Conservation (phyloP, 2,329 filamentous ascomycete genomes). For the Didymella keratinophila region DNA sequence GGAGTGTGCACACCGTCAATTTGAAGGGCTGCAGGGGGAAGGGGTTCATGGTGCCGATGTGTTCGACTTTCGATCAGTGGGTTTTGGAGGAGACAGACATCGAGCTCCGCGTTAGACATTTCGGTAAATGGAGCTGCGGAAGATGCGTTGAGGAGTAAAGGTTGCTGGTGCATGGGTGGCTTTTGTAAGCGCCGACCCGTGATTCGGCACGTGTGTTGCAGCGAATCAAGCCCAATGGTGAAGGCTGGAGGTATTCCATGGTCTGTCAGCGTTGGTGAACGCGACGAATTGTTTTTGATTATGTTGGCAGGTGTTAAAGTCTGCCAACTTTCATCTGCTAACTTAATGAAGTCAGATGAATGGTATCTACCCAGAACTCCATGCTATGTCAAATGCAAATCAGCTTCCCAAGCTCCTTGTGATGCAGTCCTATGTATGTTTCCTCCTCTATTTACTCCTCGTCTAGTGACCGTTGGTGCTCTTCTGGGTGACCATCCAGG, state of each 20-base stretch:
- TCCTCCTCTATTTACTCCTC: not conserved
- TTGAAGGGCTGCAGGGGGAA: too few species aligned
- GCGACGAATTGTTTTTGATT: not conserved
- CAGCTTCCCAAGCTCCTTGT: not conserved
- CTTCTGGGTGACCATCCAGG: conserved; percentile 75
- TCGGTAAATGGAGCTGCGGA: too few species aligned
- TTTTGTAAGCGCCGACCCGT: not conserved
- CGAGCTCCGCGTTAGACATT: too few species aligned
- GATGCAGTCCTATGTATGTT: not conserved
- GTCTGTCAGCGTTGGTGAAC: not conserved
- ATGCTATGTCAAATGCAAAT: conserved; percentile 17
- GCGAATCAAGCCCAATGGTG: not conserved
- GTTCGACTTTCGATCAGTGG: too few species aligned
- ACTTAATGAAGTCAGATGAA: conserved; percentile 26
- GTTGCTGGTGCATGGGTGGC: not conserved
- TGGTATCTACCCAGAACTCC: conserved; percentile 23
- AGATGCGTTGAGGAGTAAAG: too few species aligned
- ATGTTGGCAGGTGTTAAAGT: conserved; percentile 23
- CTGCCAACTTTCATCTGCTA: conserved; percentile 23
- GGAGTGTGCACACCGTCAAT: too few species aligned
- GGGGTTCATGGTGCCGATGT: too few species aligned
- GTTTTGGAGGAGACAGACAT: too few species aligned
- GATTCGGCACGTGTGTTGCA: not conserved
- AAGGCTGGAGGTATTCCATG: not conserved
- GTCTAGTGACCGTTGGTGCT: conserved; percentile 19